Conservation (phyloP, 371 early-diverging fungal genomes). For the Parasitella parasitica region DNA sequence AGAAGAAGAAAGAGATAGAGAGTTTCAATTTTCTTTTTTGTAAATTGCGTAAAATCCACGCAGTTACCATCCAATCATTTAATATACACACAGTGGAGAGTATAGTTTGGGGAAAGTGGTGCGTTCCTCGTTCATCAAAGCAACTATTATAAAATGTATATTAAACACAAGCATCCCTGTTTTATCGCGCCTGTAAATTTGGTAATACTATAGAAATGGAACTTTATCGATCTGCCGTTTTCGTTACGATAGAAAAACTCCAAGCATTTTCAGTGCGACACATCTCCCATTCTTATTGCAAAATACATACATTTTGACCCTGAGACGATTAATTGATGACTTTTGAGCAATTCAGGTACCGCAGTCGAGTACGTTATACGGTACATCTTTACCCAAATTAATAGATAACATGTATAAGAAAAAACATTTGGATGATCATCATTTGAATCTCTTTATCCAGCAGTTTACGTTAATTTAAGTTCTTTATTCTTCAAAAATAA, state of each 20-base stretch:
- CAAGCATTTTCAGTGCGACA: not conserved
- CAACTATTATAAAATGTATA: not conserved
- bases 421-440: too few species aligned
- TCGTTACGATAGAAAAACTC: not conserved
- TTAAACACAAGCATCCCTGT: not conserved
- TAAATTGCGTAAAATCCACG: not conserved
- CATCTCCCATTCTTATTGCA: too few species aligned
- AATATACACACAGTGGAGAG: not conserved
- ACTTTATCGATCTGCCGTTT: not conserved
- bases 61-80: not conserved
- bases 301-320: too few species aligned
- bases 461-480: too few species aligned
- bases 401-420: too few species aligned
- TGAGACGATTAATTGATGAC: too few species aligned
- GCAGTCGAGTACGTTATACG: too few species aligned
- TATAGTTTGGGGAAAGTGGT: not conserved
- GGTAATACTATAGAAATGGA: not conserved
- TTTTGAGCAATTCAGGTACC: too few species aligned
- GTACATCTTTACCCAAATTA: too few species aligned
- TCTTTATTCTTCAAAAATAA: too few species aligned
- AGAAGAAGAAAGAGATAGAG: not conserved
- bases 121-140: too few species aligned
- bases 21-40: not conserved
- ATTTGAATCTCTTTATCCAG: too few species aligned
- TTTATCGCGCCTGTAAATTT: not conserved